A percentile compares a stretch with the other conserved stretches of the same genome.
These are phyloP conservation scores for Butyriboletus regius DNA, from an alignment of 1,284 basidiomycete species.

Conservation along the genomic window DNA sequence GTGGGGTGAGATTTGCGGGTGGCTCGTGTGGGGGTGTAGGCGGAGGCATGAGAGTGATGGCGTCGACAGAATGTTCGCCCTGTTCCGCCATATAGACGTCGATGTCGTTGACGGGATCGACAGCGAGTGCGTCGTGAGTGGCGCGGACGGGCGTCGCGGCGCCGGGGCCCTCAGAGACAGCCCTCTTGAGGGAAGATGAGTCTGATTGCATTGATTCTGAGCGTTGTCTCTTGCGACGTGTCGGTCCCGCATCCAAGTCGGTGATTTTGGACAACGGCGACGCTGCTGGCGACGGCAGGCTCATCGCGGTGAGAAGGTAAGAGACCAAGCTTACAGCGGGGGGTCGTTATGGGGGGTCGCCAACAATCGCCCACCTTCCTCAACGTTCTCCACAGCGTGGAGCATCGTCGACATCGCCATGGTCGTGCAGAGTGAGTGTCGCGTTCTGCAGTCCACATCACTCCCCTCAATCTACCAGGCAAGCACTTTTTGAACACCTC, in stretches of 20 bases:
- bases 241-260: conserved; percentile 22
- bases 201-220: conserved; percentile 47
- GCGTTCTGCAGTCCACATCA: not conserved
- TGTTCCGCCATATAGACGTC: conserved; percentile 70
- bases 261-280: conserved; percentile 25
- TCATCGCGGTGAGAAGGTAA: conserved; percentile 27
- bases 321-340: not conserved
- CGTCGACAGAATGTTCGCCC: conserved; percentile 39
- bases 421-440: conserved; percentile 25
- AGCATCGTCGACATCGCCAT: conserved; percentile 13
- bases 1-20: conserved; percentile 30
- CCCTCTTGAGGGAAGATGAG: conserved; percentile 64
- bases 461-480: conserved; percentile 25
- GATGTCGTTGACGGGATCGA: conserved; percentile 37
- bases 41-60: conserved; percentile 20
- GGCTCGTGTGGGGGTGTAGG: conserved; percentile 21
- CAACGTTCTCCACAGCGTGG: conserved; percentile 2
- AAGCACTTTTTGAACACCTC: conserved; percentile 75
- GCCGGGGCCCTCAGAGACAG: conserved; percentile 53
- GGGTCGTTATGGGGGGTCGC: conserved; percentile 7
- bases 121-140: conserved; percentile 33
- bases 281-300: conserved; percentile 31
- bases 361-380: conserved; percentile 1
- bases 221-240: conserved; percentile 43
- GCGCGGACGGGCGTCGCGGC: conserved; percentile 38